Evolutionary conservation across 2,329 filamentous ascomycete genomes (phyloP).

Genomic region (Talaromyces sp.): DNA sequence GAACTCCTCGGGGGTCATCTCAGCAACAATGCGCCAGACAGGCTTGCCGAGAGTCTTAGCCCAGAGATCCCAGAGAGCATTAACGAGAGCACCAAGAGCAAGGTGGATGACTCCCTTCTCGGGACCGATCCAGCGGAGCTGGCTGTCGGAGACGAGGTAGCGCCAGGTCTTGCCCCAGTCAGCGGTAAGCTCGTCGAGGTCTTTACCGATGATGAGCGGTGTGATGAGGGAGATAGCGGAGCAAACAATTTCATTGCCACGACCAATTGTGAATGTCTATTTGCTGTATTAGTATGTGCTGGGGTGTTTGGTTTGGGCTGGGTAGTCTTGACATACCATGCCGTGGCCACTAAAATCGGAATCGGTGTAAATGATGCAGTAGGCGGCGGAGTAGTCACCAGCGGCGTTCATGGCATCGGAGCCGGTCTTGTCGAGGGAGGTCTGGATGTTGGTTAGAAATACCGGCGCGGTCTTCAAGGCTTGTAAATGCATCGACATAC

Average conservation of each 20-base stretch:
- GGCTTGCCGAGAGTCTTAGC: constrained; percentile 83
- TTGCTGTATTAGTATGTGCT: not conserved
- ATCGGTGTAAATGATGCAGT: constrained; percentile 86
- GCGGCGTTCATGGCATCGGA: constrained; percentile 97
- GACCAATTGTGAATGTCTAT: constrained; percentile 54
- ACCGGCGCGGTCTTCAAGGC: not conserved
- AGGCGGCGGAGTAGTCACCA: constrained; percentile 90
- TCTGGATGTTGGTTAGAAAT: constrained; percentile 47
- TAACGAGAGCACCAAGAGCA: constrained; percentile 83
- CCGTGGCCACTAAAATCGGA: constrained; percentile 51
- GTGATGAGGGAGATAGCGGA: constrained; percentile 78
- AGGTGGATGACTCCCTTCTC: constrained; percentile 95
- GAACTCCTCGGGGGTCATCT: constrained; percentile 86
- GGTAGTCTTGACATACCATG: constrained; percentile 38
- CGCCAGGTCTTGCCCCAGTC: constrained; percentile 91
- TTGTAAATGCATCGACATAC: constrained; percentile 33
- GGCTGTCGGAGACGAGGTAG: constrained; percentile 85
- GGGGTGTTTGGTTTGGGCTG: not conserved
- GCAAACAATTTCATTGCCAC: constrained; percentile 91
- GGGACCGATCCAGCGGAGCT: constrained; percentile 90
- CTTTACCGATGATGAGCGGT: constrained; percentile 73
- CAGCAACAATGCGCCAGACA: constrained; percentile 85
- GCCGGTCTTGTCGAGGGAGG: constrained; percentile 94
- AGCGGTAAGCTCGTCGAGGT: constrained; percentile 73
- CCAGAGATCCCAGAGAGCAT: constrained; percentile 96